These are phyloP conservation scores for Ogataea henricii DNA, from an alignment of 805 yeast species.

Conservation along the genomic window DNA sequence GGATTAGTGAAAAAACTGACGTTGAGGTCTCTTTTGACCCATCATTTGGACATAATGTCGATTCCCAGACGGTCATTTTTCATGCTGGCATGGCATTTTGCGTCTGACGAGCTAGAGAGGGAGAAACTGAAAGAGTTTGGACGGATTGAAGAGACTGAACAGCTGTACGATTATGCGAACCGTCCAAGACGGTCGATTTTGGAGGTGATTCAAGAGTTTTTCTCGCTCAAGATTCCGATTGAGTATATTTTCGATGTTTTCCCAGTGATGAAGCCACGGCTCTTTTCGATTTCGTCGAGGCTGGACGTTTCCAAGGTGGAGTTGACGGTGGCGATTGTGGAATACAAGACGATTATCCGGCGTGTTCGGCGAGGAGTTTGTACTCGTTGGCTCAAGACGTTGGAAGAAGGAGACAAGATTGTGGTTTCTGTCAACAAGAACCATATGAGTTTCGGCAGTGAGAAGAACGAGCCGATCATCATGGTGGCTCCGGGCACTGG, in stretches of 20 bases:
- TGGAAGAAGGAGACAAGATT: constrained; percentile 51
- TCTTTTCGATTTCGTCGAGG: constrained; percentile 80
- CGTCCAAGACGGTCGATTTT: constrained; percentile 86
- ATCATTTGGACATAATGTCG: constrained; percentile 80
- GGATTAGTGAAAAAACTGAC: constrained; percentile 67
- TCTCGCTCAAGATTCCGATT: constrained; percentile 71
- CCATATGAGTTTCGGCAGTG: constrained; percentile 37
- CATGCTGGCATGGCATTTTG: constrained; percentile 70
- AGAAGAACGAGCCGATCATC: constrained; percentile 49
- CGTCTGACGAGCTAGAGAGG: constrained; percentile 68
- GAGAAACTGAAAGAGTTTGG: constrained; percentile 79
- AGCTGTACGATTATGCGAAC: constrained; percentile 86
- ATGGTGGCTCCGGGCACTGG: constrained; percentile 96
- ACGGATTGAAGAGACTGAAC: constrained; percentile 71
- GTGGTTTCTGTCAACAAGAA: constrained; percentile 54
- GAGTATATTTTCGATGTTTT: constrained; percentile 74
- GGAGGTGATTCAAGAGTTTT: constrained; percentile 83
- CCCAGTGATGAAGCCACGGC: constrained; percentile 78
- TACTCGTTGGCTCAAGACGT: constrained; percentile 66
- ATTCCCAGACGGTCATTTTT: constrained; percentile 88
- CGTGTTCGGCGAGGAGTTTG: constrained; percentile 80
- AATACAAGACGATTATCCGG: constrained; percentile 79
- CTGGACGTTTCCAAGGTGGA: constrained; percentile 50
- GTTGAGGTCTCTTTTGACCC: constrained; percentile 66
- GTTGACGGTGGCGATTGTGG: constrained; percentile 79